Percentiles rank a stretch among this genome's conserved stretches.
Conservation (phyloP, 148 eudicot genomes). For the Vaccinium darrowii region DNA sequence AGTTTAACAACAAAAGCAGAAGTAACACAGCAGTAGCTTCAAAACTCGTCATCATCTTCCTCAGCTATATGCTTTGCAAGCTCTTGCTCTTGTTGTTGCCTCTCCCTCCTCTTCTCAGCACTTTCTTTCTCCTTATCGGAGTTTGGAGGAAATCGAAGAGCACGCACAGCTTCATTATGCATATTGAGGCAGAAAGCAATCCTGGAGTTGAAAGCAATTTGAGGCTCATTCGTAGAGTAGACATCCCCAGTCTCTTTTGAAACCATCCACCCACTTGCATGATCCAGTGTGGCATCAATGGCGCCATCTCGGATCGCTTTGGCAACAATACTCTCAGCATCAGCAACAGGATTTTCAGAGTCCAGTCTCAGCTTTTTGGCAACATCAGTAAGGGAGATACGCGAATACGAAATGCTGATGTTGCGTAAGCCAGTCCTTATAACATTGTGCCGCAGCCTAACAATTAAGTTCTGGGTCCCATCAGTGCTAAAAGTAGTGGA, state of each 20-base stretch:
- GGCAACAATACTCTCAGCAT: slow-evolving; percentile 93
- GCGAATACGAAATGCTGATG: slow-evolving; percentile 89
- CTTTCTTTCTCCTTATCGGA: slow-evolving; percentile 90
- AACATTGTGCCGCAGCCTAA: slow-evolving; percentile 87
- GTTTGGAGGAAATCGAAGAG: slow-evolving; percentile 83
- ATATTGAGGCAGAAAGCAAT: slow-evolving; percentile 92
- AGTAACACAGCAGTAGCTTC: slow-evolving; percentile 4
- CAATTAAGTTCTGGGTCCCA: slow-evolving; percentile 79
- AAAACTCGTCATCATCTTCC: slow-evolving; percentile 97
- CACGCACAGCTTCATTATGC: slow-evolving; percentile 94
- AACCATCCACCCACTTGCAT: slow-evolving; percentile 84
- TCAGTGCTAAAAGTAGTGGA: slow-evolving; percentile 66
- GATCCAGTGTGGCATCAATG: slow-evolving; percentile 89
- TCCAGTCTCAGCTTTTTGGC: slow-evolving; percentile 82
- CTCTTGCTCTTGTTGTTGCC: slow-evolving; percentile 96
- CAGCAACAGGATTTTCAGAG: slow-evolving; percentile 82
- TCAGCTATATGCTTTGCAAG: slow-evolving; percentile 96
- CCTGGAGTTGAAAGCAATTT: slow-evolving; percentile 84
- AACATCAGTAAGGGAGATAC: slow-evolving; percentile 84
- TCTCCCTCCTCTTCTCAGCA: slow-evolving; percentile 96
- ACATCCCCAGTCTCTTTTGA: slow-evolving; percentile 96
- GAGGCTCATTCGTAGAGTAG: slow-evolving; percentile 94
- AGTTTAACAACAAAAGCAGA: neutral
- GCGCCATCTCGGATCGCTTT: slow-evolving; percentile 98
- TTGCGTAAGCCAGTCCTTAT: slow-evolving; percentile 89